phyloP scores from a whole-genome alignment of 495 filamentous ascomycete species.

The Parathielavia hyrcaniae region DNA sequence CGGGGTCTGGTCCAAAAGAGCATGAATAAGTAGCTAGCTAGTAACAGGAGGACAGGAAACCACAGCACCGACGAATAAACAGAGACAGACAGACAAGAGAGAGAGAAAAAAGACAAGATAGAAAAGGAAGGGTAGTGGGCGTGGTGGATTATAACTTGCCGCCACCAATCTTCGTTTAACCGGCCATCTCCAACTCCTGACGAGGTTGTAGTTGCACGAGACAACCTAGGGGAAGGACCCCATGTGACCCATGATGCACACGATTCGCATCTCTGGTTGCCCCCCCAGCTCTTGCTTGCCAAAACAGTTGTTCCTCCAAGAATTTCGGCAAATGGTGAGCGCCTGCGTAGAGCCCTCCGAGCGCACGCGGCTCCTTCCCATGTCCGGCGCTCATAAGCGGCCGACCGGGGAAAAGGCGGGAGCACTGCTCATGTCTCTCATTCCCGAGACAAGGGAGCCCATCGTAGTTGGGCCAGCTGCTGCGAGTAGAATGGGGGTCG shows the following conservation, averaged over 20 bases:
- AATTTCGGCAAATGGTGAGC: neutral
- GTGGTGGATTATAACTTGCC: conserved; percentile 7
- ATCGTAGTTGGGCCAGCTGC: neutral
- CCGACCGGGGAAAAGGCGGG: neutral
- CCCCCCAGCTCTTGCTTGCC: conserved; percentile 9
- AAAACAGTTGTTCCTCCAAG: conserved; percentile 2
- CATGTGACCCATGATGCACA: neutral
- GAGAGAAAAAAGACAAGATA: conserved; percentile 17
- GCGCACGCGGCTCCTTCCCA: conserved; percentile 1
- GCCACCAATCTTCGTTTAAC: neutral
- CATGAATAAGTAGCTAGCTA: conserved; percentile 24
- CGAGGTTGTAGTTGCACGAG: conserved; percentile 3
- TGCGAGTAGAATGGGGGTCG: conserved; percentile 13
- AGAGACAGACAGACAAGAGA: conserved; percentile 15
- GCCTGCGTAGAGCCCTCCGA: conserved; percentile 2
- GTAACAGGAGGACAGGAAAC: conserved; percentile 15
- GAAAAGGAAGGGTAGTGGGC: conserved; percentile 9
- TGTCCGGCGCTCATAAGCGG: neutral
- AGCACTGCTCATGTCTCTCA: conserved; percentile 10
- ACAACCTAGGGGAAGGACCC: neutral
- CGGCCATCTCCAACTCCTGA: conserved; percentile 7
- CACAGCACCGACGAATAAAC: conserved; percentile 18
- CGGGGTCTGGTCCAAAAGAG: conserved; percentile 16
- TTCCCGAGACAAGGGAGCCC: conserved; percentile 4
- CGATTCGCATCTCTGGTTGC: neutral